Conservation (phyloP, 2,329 filamentous ascomycete species). For the Cladosporium oxysporum region DNA sequence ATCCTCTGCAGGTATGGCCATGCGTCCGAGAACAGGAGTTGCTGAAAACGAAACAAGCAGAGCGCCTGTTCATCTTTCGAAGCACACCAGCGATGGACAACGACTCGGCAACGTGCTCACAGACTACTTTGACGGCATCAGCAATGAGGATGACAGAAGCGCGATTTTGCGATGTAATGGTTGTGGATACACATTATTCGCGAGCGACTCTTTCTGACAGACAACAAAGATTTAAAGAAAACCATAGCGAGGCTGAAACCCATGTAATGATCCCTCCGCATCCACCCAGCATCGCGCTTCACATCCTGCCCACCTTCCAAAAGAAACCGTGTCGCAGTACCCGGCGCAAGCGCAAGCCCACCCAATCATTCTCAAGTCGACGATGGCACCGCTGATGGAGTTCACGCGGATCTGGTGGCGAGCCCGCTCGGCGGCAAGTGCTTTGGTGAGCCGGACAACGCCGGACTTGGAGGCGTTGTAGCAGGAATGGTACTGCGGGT, state of each 20-base stretch:
- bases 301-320: neutral
- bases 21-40: neutral
- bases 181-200: neutral
- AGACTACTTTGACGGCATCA: neutral
- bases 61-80: neutral
- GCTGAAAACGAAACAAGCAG: neutral
- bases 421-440: slow-evolving; percentile 81
- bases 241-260: neutral
- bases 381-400: slow-evolving; percentile 61
- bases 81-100: neutral
- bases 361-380: neutral
- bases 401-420: slow-evolving; percentile 69
- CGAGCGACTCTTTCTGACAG: neutral
- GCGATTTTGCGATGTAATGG: neutral
- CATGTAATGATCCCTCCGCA: neutral
- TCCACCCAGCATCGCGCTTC: neutral
- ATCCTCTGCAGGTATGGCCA: neutral
- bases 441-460: slow-evolving; percentile 76
- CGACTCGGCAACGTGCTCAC: neutral
- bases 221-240: neutral
- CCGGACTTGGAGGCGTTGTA: slow-evolving; percentile 85
- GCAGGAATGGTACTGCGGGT: slow-evolving; percentile 73
- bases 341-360: neutral
- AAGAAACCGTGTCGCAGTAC: neutral
- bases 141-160: neutral